Percentiles rank a stretch among this genome's conserved stretches.
Conservation (phyloP, 2,329 filamentous ascomycete genomes). For the Fusarium metavorans region DNA sequence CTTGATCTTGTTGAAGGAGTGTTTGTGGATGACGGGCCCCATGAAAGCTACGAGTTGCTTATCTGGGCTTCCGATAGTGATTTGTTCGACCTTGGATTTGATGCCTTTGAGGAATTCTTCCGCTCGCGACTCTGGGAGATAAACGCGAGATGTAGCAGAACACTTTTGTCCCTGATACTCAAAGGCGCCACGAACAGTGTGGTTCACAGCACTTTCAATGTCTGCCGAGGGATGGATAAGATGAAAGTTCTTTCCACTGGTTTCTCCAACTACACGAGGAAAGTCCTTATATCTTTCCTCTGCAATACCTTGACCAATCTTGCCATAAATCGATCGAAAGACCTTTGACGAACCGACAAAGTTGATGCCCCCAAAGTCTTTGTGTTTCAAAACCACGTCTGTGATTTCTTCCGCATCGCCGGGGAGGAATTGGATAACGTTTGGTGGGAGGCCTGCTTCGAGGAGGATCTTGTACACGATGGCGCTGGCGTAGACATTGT, state of each 20-base stretch:
- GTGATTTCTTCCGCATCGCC: constrained; percentile 52
- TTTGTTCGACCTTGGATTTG: constrained; percentile 51
- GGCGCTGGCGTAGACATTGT: constrained; percentile 47
- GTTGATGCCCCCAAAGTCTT: background rate
- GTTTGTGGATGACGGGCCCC: constrained; percentile 61
- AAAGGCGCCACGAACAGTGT: constrained; percentile 62
- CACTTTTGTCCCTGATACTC: constrained; percentile 66
- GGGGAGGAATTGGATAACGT: constrained; percentile 52
- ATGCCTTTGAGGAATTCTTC: background rate
- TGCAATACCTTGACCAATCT: constrained; percentile 6
- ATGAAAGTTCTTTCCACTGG: constrained; percentile 61
- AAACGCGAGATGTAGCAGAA: constrained; percentile 64
- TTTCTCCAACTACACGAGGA: constrained; percentile 62
- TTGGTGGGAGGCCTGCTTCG: constrained; percentile 53
- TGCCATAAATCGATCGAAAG: constrained; percentile 24
- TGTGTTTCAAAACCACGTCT: constrained; percentile 36
- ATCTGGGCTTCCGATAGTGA: constrained; percentile 44
- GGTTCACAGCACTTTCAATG: constrained; percentile 57
- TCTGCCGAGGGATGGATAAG: constrained; percentile 53
- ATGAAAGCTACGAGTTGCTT: constrained; percentile 49
- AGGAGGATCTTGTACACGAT: constrained; percentile 53
- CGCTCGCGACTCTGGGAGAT: constrained; percentile 57
- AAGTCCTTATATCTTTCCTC: background rate
- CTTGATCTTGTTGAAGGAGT: constrained; percentile 51
- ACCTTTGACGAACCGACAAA: background rate